Percentiles rank a stretch among this genome's conserved stretches.
These are phyloP conservation scores for Sapria himalayana DNA, from an alignment of 345 rosid species.

Conservation along the genomic window DNA sequence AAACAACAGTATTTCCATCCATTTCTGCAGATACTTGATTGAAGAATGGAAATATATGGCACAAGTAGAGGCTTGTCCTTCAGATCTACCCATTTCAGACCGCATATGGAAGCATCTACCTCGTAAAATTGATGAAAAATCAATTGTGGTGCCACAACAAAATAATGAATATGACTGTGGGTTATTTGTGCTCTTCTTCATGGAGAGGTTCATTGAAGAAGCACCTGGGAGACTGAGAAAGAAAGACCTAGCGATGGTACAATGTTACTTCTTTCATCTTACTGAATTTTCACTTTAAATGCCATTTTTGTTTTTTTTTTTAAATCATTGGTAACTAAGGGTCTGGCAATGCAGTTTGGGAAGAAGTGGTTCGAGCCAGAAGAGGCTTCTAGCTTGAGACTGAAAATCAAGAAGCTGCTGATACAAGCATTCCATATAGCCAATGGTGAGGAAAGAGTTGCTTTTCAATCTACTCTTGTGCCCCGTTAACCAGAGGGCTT, in stretches of 20 bases:
- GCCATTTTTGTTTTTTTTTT: too few species aligned
- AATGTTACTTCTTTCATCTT: background rate
- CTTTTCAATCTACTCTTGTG: slow-evolving; percentile 5
- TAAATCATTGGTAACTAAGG: too few species aligned
- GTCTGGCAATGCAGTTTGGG: slow-evolving; percentile 31
- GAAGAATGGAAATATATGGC: slow-evolving; percentile 65
- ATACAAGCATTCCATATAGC: slow-evolving; percentile 23
- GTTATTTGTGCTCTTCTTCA: slow-evolving; percentile 68
- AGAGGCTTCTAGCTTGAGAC: slow-evolving; percentile 66
- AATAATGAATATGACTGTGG: slow-evolving; percentile 89
- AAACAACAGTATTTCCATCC: slow-evolving; percentile 1
- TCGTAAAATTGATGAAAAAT: slow-evolving; percentile 27
- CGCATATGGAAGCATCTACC: slow-evolving; percentile 44
- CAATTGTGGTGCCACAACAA: slow-evolving; percentile 77
- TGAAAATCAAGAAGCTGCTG: slow-evolving; percentile 35
- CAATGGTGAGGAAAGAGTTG: slow-evolving; percentile 1
- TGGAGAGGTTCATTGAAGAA: slow-evolving; percentile 63
- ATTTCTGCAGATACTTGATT: slow-evolving; percentile 33
- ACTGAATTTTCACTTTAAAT: background rate
- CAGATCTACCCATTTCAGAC: slow-evolving; percentile 35
- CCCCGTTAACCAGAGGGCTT: background rate
- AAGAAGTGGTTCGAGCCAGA: slow-evolving; percentile 71
- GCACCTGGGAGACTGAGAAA: slow-evolving; percentile 69
- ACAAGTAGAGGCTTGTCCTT: slow-evolving; percentile 24
- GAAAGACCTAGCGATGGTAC: slow-evolving; percentile 59